phyloP scores from a whole-genome alignment of 2,329 filamentous ascomycete species.

The Diaporthe destruens region DNA sequence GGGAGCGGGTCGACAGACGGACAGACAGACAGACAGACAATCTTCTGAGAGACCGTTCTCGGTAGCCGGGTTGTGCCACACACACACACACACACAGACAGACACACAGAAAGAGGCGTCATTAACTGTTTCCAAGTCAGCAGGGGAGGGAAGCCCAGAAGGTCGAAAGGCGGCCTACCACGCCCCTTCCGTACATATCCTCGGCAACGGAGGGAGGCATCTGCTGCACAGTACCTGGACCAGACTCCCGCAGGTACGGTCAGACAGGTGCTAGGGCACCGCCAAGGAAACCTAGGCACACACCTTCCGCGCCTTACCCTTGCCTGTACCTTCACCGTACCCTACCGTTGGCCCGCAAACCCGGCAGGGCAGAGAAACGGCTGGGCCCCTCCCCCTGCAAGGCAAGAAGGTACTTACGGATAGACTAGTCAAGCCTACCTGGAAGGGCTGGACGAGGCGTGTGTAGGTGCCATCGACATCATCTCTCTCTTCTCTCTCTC shows the following conservation, averaged over 20 bases:
- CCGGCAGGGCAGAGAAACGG: slow-evolving; percentile 32
- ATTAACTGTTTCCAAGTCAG: slow-evolving; percentile 30
- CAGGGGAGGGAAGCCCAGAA: slow-evolving; percentile 11
- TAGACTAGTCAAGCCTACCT: not conserved
- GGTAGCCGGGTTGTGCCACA: slow-evolving; percentile 26
- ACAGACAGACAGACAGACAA: too few species aligned
- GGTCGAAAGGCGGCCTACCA: slow-evolving; percentile 7
- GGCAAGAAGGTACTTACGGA: not conserved
- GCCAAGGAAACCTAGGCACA: slow-evolving; percentile 12
- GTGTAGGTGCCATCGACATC: slow-evolving; percentile 30
- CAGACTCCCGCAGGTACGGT: slow-evolving; percentile 19
- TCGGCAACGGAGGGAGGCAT: slow-evolving; percentile 19
- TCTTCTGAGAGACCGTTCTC: slow-evolving; percentile 7
- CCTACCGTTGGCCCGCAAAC: slow-evolving; percentile 15
- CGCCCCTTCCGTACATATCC: slow-evolving; percentile 1
- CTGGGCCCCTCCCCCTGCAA: slow-evolving; percentile 18
- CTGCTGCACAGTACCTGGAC: slow-evolving; percentile 9
- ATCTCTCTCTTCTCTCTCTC: slow-evolving; percentile 1
- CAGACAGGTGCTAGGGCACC: slow-evolving; percentile 14
- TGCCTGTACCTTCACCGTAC: slow-evolving; percentile 15
- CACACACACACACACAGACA: slow-evolving; percentile 1
- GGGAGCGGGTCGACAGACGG: too few species aligned
- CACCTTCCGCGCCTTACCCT: slow-evolving; percentile 21
- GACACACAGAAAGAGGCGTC: slow-evolving; percentile 6
- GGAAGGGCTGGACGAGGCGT: not conserved